Base-by-base conservation (phyloP, 2,329 filamentous ascomycete species). In the Nigrospora osmanthi region DNA sequence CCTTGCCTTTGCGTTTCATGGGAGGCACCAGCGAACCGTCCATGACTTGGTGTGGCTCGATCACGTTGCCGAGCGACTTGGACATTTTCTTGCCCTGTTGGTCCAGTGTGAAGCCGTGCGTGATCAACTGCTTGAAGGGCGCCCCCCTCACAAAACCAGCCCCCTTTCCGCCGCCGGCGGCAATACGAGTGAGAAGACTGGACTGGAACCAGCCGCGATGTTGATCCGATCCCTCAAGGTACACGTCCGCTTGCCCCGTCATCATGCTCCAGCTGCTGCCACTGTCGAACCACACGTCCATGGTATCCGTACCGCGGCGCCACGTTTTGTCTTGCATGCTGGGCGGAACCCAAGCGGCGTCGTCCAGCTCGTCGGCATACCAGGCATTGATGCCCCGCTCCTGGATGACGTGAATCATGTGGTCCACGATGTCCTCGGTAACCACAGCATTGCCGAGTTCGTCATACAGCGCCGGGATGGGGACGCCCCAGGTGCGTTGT, bases 201-300 rank as follows among this genome's bases (percentile, higher is more conserved):
- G 93, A 97, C 65, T 98, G 93, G 62, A 98, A 98, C 93, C 93
- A 98, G 30, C 93, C 93, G 35, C 93, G 85, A 64, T 98, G 93
- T 62, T 98, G 93, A 62, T 98, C 93, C 4, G 85, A 87, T 31
- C 93, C 93, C 68, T 98, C 93, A 3, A 97, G 76, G 60, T 95
- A 97, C 19, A 97, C 77, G 61, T 98, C 89, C 1, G 89, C 89
- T 19, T 62, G 82, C 28, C 61, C 58, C 10, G 63, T 54, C 28
- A 69, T 71, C 58, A 79, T 73, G 4, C 73, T 85, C 93, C 93
- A 98, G 58, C 89, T 95, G 41, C 87, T 95, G 6, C 93, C 93
- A 53, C 93, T 97, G 63, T 98, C 93, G 55, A 98, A 98, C 93
- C 93, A 98, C 11, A 98, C 93, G 63, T 98, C 93, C 93, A 98